phyloP scores from a whole-genome alignment of 257 asterid species.

The Avicennia marina region DNA sequence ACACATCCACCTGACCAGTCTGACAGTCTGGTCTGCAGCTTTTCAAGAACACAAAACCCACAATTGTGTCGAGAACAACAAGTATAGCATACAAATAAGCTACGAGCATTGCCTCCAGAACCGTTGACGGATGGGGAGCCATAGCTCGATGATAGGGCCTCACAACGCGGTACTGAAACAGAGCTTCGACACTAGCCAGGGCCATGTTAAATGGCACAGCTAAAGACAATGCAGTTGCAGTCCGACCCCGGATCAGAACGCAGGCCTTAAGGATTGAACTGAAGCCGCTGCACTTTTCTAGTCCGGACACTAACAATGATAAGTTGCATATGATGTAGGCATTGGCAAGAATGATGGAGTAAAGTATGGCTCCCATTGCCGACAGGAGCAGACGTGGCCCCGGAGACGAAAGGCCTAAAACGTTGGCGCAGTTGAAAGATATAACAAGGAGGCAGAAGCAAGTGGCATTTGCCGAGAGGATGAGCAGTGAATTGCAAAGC shows the following conservation, averaged over 20 bases:
- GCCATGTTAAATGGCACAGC: conserved; percentile 48
- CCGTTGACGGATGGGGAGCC: conserved; percentile 21
- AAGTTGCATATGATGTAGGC: conserved; percentile 43
- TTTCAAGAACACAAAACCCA: conserved; percentile 44
- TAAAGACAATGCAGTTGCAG: conserved; percentile 47
- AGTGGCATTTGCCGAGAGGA: conserved; percentile 64
- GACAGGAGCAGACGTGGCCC: conserved; percentile 35
- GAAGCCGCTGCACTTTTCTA: conserved; percentile 39
- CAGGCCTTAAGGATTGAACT: conserved; percentile 44
- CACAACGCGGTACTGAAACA: conserved; percentile 57
- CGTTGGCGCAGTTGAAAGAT: conserved; percentile 29
- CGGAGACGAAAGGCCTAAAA: conserved; percentile 34
- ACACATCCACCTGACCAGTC: conserved; percentile 19
- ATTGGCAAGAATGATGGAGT: conserved; percentile 67
- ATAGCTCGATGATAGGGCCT: conserved; percentile 21
- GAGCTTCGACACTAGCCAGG: conserved; percentile 52
- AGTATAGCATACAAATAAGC: conserved; percentile 57
- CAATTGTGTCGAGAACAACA: conserved; percentile 58
- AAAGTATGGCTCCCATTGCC: conserved; percentile 44
- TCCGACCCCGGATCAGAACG: conserved; percentile 42
- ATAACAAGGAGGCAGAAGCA: conserved; percentile 46
- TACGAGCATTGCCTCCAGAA: conserved; percentile 50
- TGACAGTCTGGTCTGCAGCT: conserved; percentile 25
- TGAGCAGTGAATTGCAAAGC: conserved; percentile 43
- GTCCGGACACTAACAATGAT: conserved; percentile 40